A percentile compares a stretch with the other conserved stretches of the same genome.
Conservation (phyloP, 495 filamentous ascomycete genomes). For the Hyaloscypha hepaticicola region DNA sequence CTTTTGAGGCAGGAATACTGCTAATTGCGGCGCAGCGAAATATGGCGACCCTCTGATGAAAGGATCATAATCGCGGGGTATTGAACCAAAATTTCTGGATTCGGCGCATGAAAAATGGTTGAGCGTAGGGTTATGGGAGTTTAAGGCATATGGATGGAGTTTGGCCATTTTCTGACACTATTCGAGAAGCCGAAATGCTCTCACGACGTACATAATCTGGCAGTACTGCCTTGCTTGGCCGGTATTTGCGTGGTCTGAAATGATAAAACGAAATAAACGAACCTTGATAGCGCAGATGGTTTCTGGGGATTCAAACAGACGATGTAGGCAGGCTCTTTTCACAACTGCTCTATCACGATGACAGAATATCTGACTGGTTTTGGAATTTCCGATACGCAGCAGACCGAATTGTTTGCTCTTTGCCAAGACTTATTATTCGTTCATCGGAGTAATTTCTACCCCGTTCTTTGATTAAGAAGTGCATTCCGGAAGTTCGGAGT, state of each 20-base stretch:
- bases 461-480: not conserved
- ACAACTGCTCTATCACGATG: not conserved
- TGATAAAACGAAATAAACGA: not conserved
- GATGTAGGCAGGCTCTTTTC: not conserved
- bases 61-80: not conserved
- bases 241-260: not conserved
- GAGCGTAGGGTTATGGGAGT: not conserved
- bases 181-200: not conserved
- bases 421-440: not conserved
- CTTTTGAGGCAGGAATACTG: not conserved
- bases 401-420: not conserved
- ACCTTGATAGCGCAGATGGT: not conserved
- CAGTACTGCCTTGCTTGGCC: not conserved
- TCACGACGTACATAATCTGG: not conserved
- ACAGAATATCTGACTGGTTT: not conserved
- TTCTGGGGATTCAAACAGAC: not conserved
- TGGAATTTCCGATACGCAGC: not conserved
- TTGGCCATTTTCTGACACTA: slow-evolving; percentile 8
- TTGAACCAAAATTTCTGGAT: not conserved
- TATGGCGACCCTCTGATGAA: slow-evolving; percentile 34
- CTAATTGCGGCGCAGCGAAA: slow-evolving; percentile 20
- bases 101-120: not conserved
- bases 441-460: not conserved
- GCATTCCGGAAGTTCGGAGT: slow-evolving; percentile 1
- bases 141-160: slow-evolving; percentile 21